Evolutionary conservation across 371 early-diverging fungal species (phyloP), one percentile per base, ranked within the genome.

Genomic region (Mortierella sp.): DNA sequence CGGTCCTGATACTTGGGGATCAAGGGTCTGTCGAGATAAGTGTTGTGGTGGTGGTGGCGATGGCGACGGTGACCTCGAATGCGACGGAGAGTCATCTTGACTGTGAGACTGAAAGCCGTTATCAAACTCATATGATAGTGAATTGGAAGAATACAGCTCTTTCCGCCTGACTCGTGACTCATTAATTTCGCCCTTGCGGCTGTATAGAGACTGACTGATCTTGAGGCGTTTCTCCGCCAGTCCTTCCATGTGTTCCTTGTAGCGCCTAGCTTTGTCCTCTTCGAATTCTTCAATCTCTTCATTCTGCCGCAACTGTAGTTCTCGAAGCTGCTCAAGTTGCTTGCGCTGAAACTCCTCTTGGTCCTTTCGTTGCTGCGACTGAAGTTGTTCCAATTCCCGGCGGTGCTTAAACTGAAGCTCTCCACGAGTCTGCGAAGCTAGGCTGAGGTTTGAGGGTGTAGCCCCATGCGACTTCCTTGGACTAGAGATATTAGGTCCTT

Each of bases 281-380:
- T 81, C 83, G n/a, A 75, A 70, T 26, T 61, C 62, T 51, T 72
- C 69, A 26, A 75, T 51, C 39, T 81, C 81, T 30, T 65, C 55
- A 52, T 68, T 75, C 58, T 81, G 81, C 37, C 61, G 49, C 28
- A 43, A 32, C 32, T 81, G 81, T 18, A 81, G 49, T 10, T 81
- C 76, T 20, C 76, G 72, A 20, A 81, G 62, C 58, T 81, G 76
- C 20, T 75, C 76, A 24, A 75, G 45, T 57, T 81, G 81, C 30
- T 57, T 72, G 20, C 81, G 72, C 39, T 81, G 83, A 66, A 81
- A 76, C 26, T 72, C 83, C 24, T 81, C 76, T 22, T 76, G 73
- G 2, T 76, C 76, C 20, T 58, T 69, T 20, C 76, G 76, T 30
- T 81, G 83, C 11, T 66, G 70, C 8, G 45, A 63, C 61, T 76